Conservation (phyloP, 108 stramenopile species). For the Pseudonitzschia multistriata region DNA sequence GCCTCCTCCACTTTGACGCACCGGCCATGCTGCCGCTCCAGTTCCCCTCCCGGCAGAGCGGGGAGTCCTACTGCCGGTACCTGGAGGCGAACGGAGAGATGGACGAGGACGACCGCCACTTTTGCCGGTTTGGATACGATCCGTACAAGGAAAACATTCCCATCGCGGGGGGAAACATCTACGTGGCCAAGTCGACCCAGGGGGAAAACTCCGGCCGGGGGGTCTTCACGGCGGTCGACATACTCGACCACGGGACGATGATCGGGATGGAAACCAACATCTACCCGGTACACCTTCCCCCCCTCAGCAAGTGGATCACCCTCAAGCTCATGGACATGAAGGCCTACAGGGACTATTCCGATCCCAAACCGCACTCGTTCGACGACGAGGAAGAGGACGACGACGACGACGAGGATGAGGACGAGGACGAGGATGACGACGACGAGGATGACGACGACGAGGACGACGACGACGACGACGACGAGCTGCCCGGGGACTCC, state of each 20-base stretch:
- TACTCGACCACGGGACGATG: not conserved
- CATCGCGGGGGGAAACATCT: slow-evolving; percentile 1
- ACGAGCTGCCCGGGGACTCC: not conserved
- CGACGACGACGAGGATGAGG: not conserved
- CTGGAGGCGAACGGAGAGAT: not conserved
- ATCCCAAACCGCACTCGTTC: not conserved
- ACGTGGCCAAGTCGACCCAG: slow-evolving; percentile 8
- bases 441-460: not conserved
- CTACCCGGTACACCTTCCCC: not conserved
- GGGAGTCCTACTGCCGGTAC: not conserved
- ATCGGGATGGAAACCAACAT: slow-evolving; percentile 20
- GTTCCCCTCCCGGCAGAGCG: not conserved
- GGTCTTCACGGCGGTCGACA: slow-evolving; percentile 31
- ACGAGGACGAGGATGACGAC: not conserved
- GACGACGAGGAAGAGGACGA: not conserved
- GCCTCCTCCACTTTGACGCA: not conserved
- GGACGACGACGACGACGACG: not conserved
- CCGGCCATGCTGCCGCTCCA: not conserved
- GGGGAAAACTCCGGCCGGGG: slow-evolving; percentile 36
- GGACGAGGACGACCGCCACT: not conserved
- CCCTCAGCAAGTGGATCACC: not conserved
- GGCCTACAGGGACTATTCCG: not conserved
- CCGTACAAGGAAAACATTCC: slow-evolving; percentile 2
- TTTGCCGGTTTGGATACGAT: slow-evolving; percentile 8
- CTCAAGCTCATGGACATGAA: not conserved